Evolutionary conservation across 1,284 basidiomycete genomes (phyloP).

Genomic region (Cutaneotrichosporon arboriforme): DNA sequence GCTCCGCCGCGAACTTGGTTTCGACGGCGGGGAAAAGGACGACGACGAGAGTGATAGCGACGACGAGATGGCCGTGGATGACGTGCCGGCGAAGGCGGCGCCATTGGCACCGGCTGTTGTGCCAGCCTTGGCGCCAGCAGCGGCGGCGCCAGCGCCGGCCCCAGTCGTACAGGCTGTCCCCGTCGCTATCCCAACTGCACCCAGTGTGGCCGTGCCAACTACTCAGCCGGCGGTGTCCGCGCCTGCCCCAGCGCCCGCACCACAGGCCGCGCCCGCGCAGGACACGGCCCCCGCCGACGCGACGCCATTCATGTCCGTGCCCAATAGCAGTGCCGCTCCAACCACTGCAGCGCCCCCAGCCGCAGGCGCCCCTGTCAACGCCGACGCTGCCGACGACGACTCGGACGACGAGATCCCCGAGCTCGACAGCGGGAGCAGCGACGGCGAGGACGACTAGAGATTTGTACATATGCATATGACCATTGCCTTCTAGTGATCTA

Average conservation of each 20-base stretch:
- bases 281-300: neutral
- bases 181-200: neutral
- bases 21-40: constrained; percentile 8
- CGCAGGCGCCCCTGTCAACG: neutral
- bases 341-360: neutral
- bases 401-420: constrained; percentile 56
- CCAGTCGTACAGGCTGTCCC: neutral
- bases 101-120: neutral
- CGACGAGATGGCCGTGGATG: constrained; percentile 11
- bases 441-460: constrained; percentile 21
- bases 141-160: neutral
- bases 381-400: constrained; percentile 5
- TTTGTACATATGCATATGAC: neutral
- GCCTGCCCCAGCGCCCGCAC: neutral
- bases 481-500: neutral
- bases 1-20: constrained; percentile 30
- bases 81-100: neutral
- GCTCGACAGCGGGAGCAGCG: constrained; percentile 45
- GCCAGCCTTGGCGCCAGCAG: neutral
- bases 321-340: neutral
- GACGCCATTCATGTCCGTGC: constrained; percentile 15
- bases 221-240: neutral
- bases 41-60: constrained; percentile 11
- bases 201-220: neutral
- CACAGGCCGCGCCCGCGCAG: too few species aligned